Percentiles rank a stretch among this genome's conserved stretches.
Conservation (phyloP, 176 grass and related monocot species). For the Carex myosuroides region DNA sequence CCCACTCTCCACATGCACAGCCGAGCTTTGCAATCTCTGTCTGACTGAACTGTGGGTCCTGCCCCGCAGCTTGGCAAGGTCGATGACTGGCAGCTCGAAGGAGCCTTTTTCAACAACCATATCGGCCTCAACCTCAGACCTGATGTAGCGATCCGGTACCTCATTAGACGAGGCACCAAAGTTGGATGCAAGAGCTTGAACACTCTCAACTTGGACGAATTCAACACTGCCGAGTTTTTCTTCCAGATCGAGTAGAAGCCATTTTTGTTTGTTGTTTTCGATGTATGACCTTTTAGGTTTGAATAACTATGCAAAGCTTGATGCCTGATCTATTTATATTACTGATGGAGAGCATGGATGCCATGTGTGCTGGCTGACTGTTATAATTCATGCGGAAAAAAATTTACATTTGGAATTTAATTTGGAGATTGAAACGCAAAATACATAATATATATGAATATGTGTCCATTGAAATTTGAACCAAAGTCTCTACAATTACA, state of each 20-base stretch:
- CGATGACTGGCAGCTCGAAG: neutral
- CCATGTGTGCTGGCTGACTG: neutral
- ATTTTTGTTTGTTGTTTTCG: neutral
- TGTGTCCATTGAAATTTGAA: no score
- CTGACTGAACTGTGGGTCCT: neutral
- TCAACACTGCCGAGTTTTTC: neutral
- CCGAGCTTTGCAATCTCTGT: neutral
- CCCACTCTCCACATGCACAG: slow-evolving; percentile 7
- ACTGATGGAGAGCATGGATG: neutral
- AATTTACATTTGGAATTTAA: no score
- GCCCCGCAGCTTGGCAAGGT: slow-evolving; percentile 10
- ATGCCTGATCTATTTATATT: neutral
- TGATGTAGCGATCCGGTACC: slow-evolving; percentile 26
- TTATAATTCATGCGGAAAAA: neutral
- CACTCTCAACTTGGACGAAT: neutral
- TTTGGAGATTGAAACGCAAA: no score
- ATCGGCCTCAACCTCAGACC: neutral
- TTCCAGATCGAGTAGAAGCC: neutral
- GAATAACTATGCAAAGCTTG: neutral
- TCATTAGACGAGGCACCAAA: neutral
- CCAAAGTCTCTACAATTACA: no score
- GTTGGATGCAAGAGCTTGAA: neutral
- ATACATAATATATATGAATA: no score
- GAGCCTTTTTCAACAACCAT: neutral
- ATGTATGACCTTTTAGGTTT: neutral